These are phyloP conservation scores for Cenococcum geophilum DNA, from an alignment of 495 filamentous ascomycete genomes.

Conservation along the genomic window DNA sequence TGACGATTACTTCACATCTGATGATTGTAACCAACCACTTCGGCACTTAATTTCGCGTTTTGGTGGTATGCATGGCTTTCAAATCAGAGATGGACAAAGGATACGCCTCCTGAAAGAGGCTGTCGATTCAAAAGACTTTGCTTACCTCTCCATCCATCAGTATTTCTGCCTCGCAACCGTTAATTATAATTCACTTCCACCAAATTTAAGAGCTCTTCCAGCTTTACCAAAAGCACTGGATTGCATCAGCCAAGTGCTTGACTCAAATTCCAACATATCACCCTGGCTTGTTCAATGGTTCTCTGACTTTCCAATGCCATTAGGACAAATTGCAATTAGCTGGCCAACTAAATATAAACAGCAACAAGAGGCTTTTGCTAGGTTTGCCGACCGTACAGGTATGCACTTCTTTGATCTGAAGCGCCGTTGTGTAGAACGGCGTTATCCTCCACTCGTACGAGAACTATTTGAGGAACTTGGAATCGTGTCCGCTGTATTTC, in stretches of 20 bases:
- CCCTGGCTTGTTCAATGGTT: slow-evolving; percentile 21
- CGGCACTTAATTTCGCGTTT: background rate
- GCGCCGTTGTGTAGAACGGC: slow-evolving; percentile 1
- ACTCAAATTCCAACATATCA: slow-evolving; percentile 16
- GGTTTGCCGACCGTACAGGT: slow-evolving; percentile 7
- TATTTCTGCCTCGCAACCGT: slow-evolving; percentile 18
- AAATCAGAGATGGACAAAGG: slow-evolving; percentile 3
- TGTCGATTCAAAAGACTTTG: slow-evolving; percentile 15
- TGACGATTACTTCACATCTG: slow-evolving; percentile 1
- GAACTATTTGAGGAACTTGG: slow-evolving; percentile 21
- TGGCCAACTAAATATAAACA: slow-evolving; percentile 16
- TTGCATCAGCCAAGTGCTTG: slow-evolving; percentile 15
- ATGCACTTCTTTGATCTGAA: slow-evolving; percentile 3
- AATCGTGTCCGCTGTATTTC: slow-evolving; percentile 20
- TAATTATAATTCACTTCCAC: slow-evolving; percentile 1
- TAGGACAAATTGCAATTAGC: slow-evolving; percentile 1
- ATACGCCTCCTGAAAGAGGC: slow-evolving; percentile 17
- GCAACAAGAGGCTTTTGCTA: slow-evolving; percentile 2
- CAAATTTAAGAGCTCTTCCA: slow-evolving; percentile 9
- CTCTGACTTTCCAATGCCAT: slow-evolving; percentile 26
- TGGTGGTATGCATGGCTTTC: slow-evolving; percentile 4
- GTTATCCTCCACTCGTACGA: slow-evolving; percentile 20
- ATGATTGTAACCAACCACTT: background rate
- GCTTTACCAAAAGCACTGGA: background rate
- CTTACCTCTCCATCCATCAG: slow-evolving; percentile 24